Evolutionary conservation across 2,329 filamentous ascomycete genomes (phyloP).

Genomic region (Endothia cerciana): DNA sequence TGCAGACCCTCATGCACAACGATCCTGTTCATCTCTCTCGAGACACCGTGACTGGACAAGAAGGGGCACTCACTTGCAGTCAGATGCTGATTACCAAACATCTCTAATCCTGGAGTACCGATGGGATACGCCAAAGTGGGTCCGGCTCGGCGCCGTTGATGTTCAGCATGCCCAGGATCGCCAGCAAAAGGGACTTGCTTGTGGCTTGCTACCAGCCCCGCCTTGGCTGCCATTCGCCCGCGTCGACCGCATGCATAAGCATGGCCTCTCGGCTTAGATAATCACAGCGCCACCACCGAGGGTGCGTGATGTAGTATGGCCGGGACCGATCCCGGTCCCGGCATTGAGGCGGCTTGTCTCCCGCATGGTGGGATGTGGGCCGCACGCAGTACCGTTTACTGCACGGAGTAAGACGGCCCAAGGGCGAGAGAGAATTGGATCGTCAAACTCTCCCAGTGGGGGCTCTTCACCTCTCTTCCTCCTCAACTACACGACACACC

Average conservation of each 20-base stretch:
- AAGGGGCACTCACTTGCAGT: background rate
- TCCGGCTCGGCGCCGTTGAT: background rate
- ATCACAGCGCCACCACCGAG: background rate
- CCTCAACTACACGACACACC: background rate
- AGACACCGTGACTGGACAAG: background rate
- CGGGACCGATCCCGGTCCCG: constrained; percentile 5
- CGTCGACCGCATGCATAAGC: background rate
- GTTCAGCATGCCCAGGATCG: background rate
- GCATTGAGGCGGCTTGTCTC: background rate
- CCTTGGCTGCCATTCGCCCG: background rate
- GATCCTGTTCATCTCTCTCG: background rate
- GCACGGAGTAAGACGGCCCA: constrained; percentile 9
- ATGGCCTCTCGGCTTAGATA: background rate
- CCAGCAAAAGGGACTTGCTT: background rate
- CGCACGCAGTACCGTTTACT: background rate
- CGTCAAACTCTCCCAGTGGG: constrained; percentile 11
- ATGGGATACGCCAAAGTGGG: background rate
- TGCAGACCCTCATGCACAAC: background rate
- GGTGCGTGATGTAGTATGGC: background rate
- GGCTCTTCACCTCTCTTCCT: constrained; percentile 1
- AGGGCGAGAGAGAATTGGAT: constrained; percentile 6
- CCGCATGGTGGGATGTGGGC: constrained; percentile 4
- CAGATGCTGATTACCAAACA: background rate
- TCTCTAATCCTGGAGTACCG: background rate
- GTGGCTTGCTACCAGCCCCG: background rate